Percentiles rank a stretch among this genome's conserved stretches.
Evolutionary conservation across 345 rosid genomes (phyloP).

Genomic region (Bruguiera gymnorhiza): DNA sequence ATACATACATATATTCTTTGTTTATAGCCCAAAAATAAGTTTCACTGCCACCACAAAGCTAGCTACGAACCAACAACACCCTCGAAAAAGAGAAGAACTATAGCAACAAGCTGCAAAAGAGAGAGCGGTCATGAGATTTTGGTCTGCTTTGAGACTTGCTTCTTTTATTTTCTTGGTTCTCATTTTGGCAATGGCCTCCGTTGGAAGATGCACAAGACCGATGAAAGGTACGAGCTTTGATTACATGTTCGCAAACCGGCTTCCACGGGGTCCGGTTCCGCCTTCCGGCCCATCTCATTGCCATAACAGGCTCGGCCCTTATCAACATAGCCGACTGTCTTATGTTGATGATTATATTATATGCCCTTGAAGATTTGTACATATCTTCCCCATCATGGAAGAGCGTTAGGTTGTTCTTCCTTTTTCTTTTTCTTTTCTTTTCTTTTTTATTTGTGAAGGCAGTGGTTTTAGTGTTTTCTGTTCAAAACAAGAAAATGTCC

Average conservation of each 20-base stretch:
- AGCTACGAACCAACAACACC: no score
- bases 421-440: no score
- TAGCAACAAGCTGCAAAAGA: background rate
- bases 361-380: slow-evolving; percentile 34
- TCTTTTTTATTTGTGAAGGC: no score
- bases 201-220: slow-evolving; percentile 6
- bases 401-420: background rate
- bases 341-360: slow-evolving; percentile 13
- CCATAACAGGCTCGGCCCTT: slow-evolving; percentile 38
- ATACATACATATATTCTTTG: background rate
- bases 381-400: no score
- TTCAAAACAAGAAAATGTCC: no score
- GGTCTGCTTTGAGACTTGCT: background rate
- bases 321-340: slow-evolving; percentile 18
- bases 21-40: background rate
- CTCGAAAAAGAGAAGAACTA: background rate
- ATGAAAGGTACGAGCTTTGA: background rate
- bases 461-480: no score
- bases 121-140: background rate
- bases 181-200: slow-evolving; percentile 1
- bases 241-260: slow-evolving; percentile 25
- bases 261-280: slow-evolving; percentile 56
- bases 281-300: slow-evolving; percentile 62
- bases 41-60: background rate
- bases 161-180: background rate